Base-by-base conservation (phyloP, 148 eudicot genomes). In the Cornus controversa region DNA sequence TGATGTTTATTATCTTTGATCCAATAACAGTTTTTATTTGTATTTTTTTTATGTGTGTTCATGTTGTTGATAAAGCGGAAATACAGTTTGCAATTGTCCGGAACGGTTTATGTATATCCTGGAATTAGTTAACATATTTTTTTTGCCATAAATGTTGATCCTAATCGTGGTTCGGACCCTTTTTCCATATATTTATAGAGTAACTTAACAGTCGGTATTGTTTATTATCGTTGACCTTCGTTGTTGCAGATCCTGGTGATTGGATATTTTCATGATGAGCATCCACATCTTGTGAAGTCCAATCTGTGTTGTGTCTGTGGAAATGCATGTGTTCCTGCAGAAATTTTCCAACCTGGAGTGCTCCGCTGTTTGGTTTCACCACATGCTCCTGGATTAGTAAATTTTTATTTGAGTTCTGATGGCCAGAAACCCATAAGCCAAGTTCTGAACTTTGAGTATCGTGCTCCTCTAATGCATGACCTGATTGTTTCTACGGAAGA, bases 321-420 rank as follows among this genome's bases (percentile, higher is more conserved):
- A 78, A 94, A 91, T 83, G 83, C 78, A n/a, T 76, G 85, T 70
- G 45, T 83, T 79, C 87, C 90, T 77, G 92, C 82, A 68, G 94
- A 91, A 81, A 77, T 80, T 37, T 75, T 91, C 72, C 99, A 93
- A 86, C 77, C 80, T 71, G 99, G 98, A 23, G 98, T 96, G 24
- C 89, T 86, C 71, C 95, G 99, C 58, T 90, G 92, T 86, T 77
- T 86, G 75, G 79, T 96, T 78, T 82, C 90, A 14, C 90, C 98
- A 71, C 92, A 88, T 75, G 67, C 70, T 57, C 86, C 98, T 75
- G 98, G 97, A 77, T 75, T 79, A 66, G 92, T 86, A 45, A 86
- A 85, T 74, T 87, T 96, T 60, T 96, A 81, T 82, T 75, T 96
- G 75, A 96, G 97, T 84, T 76, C 88, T 76, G 99, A 96, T 76